phyloP scores from a whole-genome alignment of 192 early-diverging fungal species.

The Gorgonomyces haynaldii region DNA sequence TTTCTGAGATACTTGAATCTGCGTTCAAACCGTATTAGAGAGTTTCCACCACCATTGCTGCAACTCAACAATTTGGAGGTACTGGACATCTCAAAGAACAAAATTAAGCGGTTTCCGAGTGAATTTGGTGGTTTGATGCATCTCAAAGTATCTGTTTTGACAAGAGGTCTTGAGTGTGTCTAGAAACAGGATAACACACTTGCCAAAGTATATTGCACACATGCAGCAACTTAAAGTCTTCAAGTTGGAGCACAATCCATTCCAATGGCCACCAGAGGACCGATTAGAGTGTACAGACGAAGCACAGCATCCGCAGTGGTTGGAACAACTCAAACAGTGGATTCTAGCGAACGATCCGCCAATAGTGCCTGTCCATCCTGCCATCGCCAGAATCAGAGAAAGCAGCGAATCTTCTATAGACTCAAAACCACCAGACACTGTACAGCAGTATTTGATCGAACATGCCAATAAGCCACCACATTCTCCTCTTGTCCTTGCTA shows the following conservation, averaged over 20 bases:
- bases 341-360: too few species aligned
- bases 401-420: too few species aligned
- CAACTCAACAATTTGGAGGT: slow-evolving; percentile 19
- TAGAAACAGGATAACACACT: slow-evolving; percentile 15
- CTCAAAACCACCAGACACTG: too few species aligned
- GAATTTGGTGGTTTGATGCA: slow-evolving; percentile 21
- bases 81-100: slow-evolving; percentile 29
- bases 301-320: neutral
- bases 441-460: too few species aligned
- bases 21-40: slow-evolving; percentile 19
- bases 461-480: too few species aligned
- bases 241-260: slow-evolving; percentile 26
- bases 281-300: slow-evolving; percentile 7
- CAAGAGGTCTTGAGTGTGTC: slow-evolving; percentile 21
- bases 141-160: slow-evolving; percentile 9
- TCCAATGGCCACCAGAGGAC: slow-evolving; percentile 28
- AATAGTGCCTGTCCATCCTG: too few species aligned
- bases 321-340: too few species aligned
- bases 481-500: too few species aligned
- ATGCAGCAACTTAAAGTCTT: slow-evolving; percentile 24
- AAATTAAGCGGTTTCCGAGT: slow-evolving; percentile 19
- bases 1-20: slow-evolving; percentile 31
- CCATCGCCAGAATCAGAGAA: too few species aligned
- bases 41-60: slow-evolving; percentile 22
- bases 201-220: slow-evolving; percentile 20